Percentiles rank a stretch among this genome's conserved stretches.
phyloP scores from a whole-genome alignment of 805 yeast species.

The Kodamaea hsintzibuensis region DNA sequence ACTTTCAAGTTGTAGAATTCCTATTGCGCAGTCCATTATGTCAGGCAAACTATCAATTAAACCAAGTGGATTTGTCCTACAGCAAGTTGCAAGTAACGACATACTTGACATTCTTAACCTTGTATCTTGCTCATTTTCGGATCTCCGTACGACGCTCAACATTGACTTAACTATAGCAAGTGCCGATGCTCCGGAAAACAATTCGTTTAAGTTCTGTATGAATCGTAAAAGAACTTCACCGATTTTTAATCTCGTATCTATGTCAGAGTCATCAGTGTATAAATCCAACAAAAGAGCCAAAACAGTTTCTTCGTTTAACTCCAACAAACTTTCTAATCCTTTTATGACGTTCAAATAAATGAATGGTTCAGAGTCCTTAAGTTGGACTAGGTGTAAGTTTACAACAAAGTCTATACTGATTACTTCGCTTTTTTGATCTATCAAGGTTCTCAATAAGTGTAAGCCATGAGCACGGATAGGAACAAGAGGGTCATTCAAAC shows the following conservation, averaged over 20 bases:
- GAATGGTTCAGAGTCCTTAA: constrained; percentile 82
- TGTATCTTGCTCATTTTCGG: constrained; percentile 44
- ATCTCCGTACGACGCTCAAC: constrained; percentile 37
- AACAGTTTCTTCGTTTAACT: constrained; percentile 37
- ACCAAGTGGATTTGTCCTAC: constrained; percentile 59
- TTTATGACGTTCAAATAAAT: constrained; percentile 83
- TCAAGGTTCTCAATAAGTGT: constrained; percentile 57
- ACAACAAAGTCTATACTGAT: constrained; percentile 56
- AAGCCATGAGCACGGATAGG: constrained; percentile 90
- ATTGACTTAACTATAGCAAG: constrained; percentile 44
- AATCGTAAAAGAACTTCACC: constrained; percentile 79
- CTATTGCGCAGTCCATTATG: constrained; percentile 73
- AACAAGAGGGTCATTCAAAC: constrained; percentile 72
- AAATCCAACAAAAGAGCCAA: constrained; percentile 38
- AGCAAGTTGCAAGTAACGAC: constrained; percentile 76
- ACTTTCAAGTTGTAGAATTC: constrained; percentile 64
- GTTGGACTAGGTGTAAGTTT: constrained; percentile 59
- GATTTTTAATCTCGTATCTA: constrained; percentile 72
- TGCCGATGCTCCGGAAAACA: constrained; percentile 48
- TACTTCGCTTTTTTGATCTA: constrained; percentile 50
- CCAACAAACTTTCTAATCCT: constrained; percentile 66
- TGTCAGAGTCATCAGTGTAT: constrained; percentile 32
- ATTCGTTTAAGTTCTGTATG: constrained; percentile 49
- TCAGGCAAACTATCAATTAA: constrained; percentile 49
- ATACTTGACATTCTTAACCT: constrained; percentile 81